Percentiles rank a stretch among this genome's conserved stretches.
Evolutionary conservation across 2,329 filamentous ascomycete species (phyloP).

Genomic region (Didymella arachidicola): DNA sequence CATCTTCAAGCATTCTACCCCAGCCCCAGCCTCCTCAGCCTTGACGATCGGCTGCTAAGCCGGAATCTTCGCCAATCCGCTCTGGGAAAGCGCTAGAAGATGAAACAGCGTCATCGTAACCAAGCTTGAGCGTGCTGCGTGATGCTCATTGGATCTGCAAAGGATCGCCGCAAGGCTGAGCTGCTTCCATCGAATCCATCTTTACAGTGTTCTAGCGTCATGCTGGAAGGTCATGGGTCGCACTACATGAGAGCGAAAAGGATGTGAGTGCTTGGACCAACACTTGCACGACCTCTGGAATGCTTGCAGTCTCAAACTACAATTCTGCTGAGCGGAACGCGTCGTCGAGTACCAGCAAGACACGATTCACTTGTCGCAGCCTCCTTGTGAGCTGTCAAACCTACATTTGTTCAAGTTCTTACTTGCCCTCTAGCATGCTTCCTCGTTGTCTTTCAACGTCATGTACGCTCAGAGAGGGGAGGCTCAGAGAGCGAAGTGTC

Average conservation of each 20-base stretch:
- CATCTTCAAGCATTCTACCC: neutral
- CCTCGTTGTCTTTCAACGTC: neutral
- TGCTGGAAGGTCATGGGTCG: neutral
- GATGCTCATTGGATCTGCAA: neutral
- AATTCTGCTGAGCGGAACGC: neutral
- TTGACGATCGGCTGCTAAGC: constrained; percentile 9
- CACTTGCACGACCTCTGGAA: neutral
- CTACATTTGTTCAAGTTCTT: neutral
- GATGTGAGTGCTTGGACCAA: neutral
- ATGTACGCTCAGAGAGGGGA: neutral
- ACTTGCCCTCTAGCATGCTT: neutral
- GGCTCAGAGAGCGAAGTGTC: neutral
- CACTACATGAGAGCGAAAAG: neutral
- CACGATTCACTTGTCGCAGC: no score
- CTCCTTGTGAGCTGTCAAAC: no score
- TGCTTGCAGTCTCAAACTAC: neutral
- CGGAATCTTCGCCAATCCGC: constrained; percentile 1
- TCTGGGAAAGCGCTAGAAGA: constrained; percentile 7
- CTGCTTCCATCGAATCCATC: constrained; percentile 2
- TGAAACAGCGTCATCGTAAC: constrained; percentile 5
- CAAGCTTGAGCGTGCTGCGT: neutral
- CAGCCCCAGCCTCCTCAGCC: neutral
- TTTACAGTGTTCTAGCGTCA: neutral
- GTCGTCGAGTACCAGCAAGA: neutral
- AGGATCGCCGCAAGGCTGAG: constrained; percentile 10